A percentile compares a stretch with the other conserved stretches of the same genome.
These are phyloP conservation scores for Saccharomycopsis amapae DNA, from an alignment of 805 yeast species.

Conservation along the genomic window DNA sequence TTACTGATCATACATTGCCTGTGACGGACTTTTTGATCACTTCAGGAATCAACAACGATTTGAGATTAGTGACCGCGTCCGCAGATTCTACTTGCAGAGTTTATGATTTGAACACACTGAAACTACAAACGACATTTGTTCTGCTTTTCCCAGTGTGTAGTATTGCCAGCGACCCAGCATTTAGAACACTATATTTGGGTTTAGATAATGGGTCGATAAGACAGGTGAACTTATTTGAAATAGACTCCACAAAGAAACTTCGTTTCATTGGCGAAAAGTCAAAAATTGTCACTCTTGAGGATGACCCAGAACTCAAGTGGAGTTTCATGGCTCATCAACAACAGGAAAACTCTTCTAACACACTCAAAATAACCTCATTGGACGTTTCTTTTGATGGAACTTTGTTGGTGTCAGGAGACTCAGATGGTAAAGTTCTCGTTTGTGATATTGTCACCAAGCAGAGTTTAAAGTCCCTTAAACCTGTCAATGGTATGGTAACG, in stretches of 20 bases:
- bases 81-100: constrained; percentile 68
- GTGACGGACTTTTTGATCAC: constrained; percentile 37
- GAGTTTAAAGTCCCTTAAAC: constrained; percentile 37
- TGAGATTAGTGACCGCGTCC: constrained; percentile 62
- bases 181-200: constrained; percentile 68
- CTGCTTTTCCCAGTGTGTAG: constrained; percentile 49
- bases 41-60: constrained; percentile 49
- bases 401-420: constrained; percentile 63
- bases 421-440: constrained; percentile 56
- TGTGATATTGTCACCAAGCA: constrained; percentile 69
- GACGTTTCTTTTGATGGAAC: constrained; percentile 71
- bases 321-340: constrained; percentile 49
- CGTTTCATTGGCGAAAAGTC: constrained; percentile 24
- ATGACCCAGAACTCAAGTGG: constrained; percentile 40
- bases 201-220: constrained; percentile 54
- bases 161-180: constrained; percentile 69
- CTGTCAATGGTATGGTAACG: constrained; percentile 33
- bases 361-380: constrained; percentile 42
- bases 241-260: constrained; percentile 20
- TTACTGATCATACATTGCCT: constrained; percentile 53
- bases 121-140: constrained; percentile 65
- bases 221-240: constrained; percentile 43
- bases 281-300: constrained; percentile 42
- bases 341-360: constrained; percentile 23
- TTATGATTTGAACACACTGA: constrained; percentile 45